A percentile compares a stretch with the other conserved stretches of the same genome.
phyloP scores from a whole-genome alignment of 2,329 filamentous ascomycete genomes.

The Sclerotinia minor region DNA sequence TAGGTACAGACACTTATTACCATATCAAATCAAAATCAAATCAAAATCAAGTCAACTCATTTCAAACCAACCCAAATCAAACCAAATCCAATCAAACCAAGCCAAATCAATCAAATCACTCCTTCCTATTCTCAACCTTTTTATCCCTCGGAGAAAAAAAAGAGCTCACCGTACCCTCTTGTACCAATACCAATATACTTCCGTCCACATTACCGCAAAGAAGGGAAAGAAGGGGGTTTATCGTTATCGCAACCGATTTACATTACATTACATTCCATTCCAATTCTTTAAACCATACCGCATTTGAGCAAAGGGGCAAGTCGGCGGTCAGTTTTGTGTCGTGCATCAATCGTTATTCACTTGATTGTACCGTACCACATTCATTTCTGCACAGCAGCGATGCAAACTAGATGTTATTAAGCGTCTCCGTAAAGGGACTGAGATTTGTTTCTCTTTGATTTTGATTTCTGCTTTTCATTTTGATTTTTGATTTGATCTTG shows the following conservation, averaged over 20 bases:
- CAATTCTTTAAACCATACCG: slow-evolving; percentile 13
- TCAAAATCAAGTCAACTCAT: too few species aligned
- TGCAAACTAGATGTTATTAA: slow-evolving; percentile 26
- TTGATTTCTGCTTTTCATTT: neutral
- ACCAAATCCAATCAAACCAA: too few species aligned
- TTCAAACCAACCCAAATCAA: neutral
- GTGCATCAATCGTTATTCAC: slow-evolving; percentile 20
- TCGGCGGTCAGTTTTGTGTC: slow-evolving; percentile 20
- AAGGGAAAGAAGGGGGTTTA: slow-evolving; percentile 3
- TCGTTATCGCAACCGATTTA: slow-evolving; percentile 20
- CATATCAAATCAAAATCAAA: neutral
- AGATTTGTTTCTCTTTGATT: slow-evolving; percentile 18
- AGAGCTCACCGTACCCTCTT: neutral
- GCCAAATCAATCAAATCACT: too few species aligned
- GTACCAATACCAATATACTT: neutral
- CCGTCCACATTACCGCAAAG: neutral
- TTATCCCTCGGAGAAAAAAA: too few species aligned
- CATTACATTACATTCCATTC: slow-evolving; percentile 1
- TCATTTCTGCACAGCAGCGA: slow-evolving; percentile 27
- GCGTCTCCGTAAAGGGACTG: slow-evolving; percentile 20
- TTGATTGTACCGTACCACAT: slow-evolving; percentile 22
- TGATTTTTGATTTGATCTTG: slow-evolving; percentile 9
- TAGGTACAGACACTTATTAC: neutral
- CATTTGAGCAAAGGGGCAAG: slow-evolving; percentile 12
- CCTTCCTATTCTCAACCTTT: too few species aligned